These are phyloP conservation scores for Angomonas deanei DNA, from an alignment of 208 protist species.

Conservation along the genomic window DNA sequence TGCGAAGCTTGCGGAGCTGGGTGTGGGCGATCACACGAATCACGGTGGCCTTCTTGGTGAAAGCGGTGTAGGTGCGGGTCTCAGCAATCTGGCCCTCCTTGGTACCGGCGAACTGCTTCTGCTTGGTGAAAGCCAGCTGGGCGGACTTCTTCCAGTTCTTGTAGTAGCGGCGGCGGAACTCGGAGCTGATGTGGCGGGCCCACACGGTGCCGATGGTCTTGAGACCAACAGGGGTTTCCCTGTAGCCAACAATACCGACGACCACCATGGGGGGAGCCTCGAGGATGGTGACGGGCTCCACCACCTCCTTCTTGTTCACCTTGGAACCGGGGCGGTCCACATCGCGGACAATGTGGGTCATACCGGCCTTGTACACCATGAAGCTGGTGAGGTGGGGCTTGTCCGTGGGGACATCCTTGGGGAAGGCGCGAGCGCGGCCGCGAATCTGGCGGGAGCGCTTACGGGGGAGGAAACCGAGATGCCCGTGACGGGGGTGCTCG, in stretches of 20 bases:
- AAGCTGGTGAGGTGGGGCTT: constrained; percentile 96
- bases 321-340: constrained; percentile 94
- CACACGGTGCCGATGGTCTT: constrained; percentile 98
- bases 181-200: constrained; percentile 95
- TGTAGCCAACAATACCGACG: constrained; percentile 98
- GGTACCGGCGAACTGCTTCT: constrained; percentile 76
- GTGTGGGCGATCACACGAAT: constrained; percentile 99
- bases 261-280: constrained; percentile 98
- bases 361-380: constrained; percentile 99
- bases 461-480: constrained; percentile 96
- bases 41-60: constrained; percentile 95
- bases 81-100: constrained; percentile 85
- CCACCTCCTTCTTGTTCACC: constrained; percentile 98
- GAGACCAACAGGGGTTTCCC: constrained; percentile 95
- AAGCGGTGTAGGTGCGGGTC: constrained; percentile 82
- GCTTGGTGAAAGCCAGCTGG: constrained; percentile 97
- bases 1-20: constrained; percentile 94
- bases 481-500: constrained; percentile 97
- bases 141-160: constrained; percentile 99
- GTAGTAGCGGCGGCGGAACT: constrained; percentile 97
- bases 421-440: constrained; percentile 92
- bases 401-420: constrained; percentile 93
- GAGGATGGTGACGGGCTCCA: constrained; percentile 98
- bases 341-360: constrained; percentile 99
- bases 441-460: constrained; percentile 93